Conservation (phyloP, 2,329 filamentous ascomycete genomes). For the Harringtonia aguacate region DNA sequence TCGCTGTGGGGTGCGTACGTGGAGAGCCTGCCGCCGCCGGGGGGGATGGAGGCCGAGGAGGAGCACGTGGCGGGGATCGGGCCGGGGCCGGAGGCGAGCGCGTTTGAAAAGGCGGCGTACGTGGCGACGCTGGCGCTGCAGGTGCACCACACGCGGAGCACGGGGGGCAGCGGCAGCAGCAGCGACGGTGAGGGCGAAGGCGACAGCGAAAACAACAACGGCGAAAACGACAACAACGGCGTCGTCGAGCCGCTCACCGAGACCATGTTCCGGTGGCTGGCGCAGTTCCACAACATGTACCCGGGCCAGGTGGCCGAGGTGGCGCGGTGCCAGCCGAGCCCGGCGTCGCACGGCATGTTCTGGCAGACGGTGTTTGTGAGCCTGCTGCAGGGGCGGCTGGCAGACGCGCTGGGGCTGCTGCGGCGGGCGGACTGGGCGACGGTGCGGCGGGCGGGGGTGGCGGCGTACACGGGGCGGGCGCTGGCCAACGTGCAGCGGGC, state of each 20-base stretch:
- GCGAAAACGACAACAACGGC: too few relatives aligned
- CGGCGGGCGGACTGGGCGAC: constrained; percentile 68
- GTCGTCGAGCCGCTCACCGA: constrained; percentile 60
- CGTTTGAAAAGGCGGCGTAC: constrained; percentile 67
- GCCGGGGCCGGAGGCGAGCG: constrained; percentile 47
- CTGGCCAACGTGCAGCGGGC: constrained; percentile 70
- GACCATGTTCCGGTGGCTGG: constrained; percentile 74
- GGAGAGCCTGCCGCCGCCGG: constrained; percentile 24
- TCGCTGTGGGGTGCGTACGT: constrained; percentile 46
- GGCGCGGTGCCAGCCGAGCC: constrained; percentile 53
- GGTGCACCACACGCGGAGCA: constrained; percentile 57
- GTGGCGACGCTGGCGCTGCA: constrained; percentile 68
- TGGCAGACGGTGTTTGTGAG: constrained; percentile 76
- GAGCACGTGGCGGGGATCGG: constrained; percentile 49
- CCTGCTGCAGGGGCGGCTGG: constrained; percentile 65
- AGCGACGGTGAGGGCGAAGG: constrained; percentile 21
- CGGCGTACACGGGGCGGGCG: constrained; percentile 63
- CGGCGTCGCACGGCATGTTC: constrained; percentile 65
- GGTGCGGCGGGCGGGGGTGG: constrained; percentile 55
- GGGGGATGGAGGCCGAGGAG: constrained; percentile 15
- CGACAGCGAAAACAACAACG: too few relatives aligned
- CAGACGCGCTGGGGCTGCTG: constrained; percentile 56
- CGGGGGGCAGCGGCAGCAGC: constrained; percentile 19
- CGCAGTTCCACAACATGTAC: constrained; percentile 63
- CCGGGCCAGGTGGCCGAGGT: constrained; percentile 57